Base-by-base conservation (phyloP, 108 stramenopile genomes). In the Bacterosira constricta region DNA sequence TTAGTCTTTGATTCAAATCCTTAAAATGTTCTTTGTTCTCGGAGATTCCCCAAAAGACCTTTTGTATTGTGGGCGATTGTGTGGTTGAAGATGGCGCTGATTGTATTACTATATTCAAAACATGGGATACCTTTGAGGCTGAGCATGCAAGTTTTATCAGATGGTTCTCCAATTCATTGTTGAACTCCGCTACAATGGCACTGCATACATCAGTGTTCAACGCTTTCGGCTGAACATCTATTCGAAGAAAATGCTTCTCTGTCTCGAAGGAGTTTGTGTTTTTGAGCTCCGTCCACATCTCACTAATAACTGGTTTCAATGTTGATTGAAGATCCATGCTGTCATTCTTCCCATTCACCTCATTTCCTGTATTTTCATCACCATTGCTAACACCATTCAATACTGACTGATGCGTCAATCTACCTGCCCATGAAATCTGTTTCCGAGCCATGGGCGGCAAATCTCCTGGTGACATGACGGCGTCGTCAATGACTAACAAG, bases 341-440 rank as follows among this genome's bases (percentile, higher is more conserved):
- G 15, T 39, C 60, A 31, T 62, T 37, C n/a, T 68, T 29, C 6
- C 49, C 32, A 49, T 37, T 29, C 36, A 34, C 63, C 23, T 20
- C 31, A 54, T 52, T 54, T 51, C 63, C 60, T 45, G 13, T 27
- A 26, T 61, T 41, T 30, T n/a, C 38, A 23, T 31, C 41, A 32
- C 11, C 20, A 17, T 12, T 31, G 46, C 37, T 27, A 31, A 36
- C 23, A 35, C 4, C 11, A 18, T 15, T 6, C 23, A 17, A 30
- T 27, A 35, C 13, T 18, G 32, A 31, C 6, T 49, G 50, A 61
- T 84, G 80, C 0, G 83, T 63, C 20, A 86, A 71, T 39, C 42
- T 23, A 12, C 73, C 80, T 38, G 66, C 67, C 83, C 83, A 86
- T 6, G 86, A 82, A 27, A 86, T 71, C 38, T 86, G 83, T 45